These are phyloP conservation scores for Danielozyma ontarioensis DNA, from an alignment of 805 yeast genomes.

Conservation along the genomic window DNA sequence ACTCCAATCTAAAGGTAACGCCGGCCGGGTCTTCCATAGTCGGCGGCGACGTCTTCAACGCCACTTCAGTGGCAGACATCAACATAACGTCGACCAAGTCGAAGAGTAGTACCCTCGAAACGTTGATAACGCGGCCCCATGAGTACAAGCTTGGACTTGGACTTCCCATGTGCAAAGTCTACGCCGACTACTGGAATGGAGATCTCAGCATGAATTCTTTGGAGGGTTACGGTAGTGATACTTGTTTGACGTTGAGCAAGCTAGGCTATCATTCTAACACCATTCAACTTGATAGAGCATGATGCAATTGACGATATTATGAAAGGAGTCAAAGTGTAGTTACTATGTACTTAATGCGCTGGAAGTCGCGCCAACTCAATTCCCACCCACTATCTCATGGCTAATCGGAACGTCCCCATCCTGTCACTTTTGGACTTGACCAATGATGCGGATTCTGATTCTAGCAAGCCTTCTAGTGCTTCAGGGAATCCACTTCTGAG, in stretches of 20 bases:
- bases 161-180: conserved; percentile 86
- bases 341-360: neutral
- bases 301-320: conserved; percentile 2
- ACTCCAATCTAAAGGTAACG: conserved; percentile 38
- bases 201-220: conserved; percentile 74
- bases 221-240: conserved; percentile 91
- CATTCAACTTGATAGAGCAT: conserved; percentile 70
- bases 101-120: conserved; percentile 52
- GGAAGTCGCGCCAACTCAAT: neutral
- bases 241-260: conserved; percentile 71
- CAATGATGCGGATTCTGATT: conserved; percentile 5
- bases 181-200: conserved; percentile 97
- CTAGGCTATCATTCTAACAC: conserved; percentile 64
- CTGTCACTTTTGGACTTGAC: conserved; percentile 23
- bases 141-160: conserved; percentile 80
- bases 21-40: conserved; percentile 35
- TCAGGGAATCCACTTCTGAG: conserved; percentile 4
- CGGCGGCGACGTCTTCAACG: conserved; percentile 18
- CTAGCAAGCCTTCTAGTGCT: conserved; percentile 2
- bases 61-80: conserved; percentile 41
- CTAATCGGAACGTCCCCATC: conserved; percentile 29
- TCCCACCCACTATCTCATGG: conserved; percentile 5
- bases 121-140: conserved; percentile 67
- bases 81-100: conserved; percentile 20
- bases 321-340: neutral